phyloP scores from a whole-genome alignment of 768 basidiomycete species.

The Termitomyces eurrhizus region DNA sequence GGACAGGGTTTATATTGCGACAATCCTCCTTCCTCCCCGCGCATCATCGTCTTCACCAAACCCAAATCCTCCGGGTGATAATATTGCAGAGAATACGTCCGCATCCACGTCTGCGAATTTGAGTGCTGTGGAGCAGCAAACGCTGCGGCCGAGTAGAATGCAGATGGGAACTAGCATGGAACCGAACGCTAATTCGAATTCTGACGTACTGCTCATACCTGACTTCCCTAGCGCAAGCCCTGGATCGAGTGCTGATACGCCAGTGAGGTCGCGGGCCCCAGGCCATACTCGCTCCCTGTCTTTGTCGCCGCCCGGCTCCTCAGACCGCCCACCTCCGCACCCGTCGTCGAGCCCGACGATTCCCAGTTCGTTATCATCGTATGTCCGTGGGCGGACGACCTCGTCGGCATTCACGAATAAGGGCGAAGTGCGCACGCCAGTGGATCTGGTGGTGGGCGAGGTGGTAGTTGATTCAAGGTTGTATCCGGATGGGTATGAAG shows the following conservation, averaged over 20 bases:
- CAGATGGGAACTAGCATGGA: slow-evolving; percentile 18
- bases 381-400: slow-evolving; percentile 35
- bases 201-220: not conserved
- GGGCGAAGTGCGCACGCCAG: slow-evolving; percentile 55
- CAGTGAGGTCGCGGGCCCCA: slow-evolving; percentile 1
- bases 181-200: not conserved
- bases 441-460: slow-evolving; percentile 76
- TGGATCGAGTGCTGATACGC: not conserved
- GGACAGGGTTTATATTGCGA: slow-evolving; percentile 46
- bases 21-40: slow-evolving; percentile 43
- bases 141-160: slow-evolving; percentile 38
- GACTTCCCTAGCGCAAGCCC: not conserved
- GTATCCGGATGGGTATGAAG: slow-evolving; percentile 72
- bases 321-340: slow-evolving; percentile 16
- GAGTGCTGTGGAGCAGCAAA: slow-evolving; percentile 29
- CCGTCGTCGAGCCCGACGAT: slow-evolving; percentile 25
- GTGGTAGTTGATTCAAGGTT: slow-evolving; percentile 78
- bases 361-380: slow-evolving; percentile 6
- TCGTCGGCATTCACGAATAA: slow-evolving; percentile 60
- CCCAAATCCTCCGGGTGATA: slow-evolving; percentile 1
- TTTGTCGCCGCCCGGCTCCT: slow-evolving; percentile 18
- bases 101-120: not conserved
- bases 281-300: slow-evolving; percentile 3
- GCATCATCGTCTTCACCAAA: slow-evolving; percentile 18
- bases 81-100: not conserved